Conservation (phyloP, 2,329 filamentous ascomycete genomes). For the Emericellopsis atlantica region DNA sequence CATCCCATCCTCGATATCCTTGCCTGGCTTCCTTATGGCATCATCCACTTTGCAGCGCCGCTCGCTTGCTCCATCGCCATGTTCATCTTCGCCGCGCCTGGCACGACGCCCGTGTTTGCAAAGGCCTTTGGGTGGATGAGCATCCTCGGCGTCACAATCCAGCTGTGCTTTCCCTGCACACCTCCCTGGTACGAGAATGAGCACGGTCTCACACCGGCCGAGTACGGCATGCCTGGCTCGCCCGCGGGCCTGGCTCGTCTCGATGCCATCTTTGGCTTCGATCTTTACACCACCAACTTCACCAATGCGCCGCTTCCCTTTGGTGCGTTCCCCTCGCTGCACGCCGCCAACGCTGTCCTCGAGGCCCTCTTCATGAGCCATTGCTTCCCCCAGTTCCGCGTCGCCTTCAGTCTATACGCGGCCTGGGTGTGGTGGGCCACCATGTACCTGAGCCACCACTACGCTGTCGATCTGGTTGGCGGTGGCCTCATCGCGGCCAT, state of each 20-base stretch:
- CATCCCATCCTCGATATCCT: conserved; percentile 73
- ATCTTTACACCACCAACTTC: conserved; percentile 88
- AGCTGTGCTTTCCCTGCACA: conserved; percentile 84
- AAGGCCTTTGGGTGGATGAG: conserved; percentile 89
- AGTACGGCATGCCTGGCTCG: conserved; percentile 82
- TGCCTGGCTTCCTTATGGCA: conserved; percentile 87
- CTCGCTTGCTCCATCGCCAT: conserved; percentile 66
- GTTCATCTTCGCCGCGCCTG: conserved; percentile 81
- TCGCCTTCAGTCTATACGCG: conserved; percentile 71
- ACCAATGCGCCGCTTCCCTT: conserved; percentile 85
- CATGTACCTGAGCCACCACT: conserved; percentile 97
- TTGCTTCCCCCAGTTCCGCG: conserved; percentile 73
- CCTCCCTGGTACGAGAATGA: conserved; percentile 95
- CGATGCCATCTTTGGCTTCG: conserved; percentile 79
- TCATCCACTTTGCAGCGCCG: conserved; percentile 81
- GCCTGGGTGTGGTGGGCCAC: conserved; percentile 98
- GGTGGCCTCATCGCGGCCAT: conserved; percentile 69
- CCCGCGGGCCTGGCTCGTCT: conserved; percentile 82
- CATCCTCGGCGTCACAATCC: conserved; percentile 74
- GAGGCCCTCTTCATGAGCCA: conserved; percentile 90
- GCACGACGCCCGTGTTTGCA: conserved; percentile 73
- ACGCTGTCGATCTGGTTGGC: conserved; percentile 83
- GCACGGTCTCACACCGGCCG: conserved; percentile 80
- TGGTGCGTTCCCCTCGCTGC: conserved; percentile 86
- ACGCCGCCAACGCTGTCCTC: conserved; percentile 78